Evolutionary conservation across 2,329 filamentous ascomycete species (phyloP).

Genomic region (Verticillium isaacii): DNA sequence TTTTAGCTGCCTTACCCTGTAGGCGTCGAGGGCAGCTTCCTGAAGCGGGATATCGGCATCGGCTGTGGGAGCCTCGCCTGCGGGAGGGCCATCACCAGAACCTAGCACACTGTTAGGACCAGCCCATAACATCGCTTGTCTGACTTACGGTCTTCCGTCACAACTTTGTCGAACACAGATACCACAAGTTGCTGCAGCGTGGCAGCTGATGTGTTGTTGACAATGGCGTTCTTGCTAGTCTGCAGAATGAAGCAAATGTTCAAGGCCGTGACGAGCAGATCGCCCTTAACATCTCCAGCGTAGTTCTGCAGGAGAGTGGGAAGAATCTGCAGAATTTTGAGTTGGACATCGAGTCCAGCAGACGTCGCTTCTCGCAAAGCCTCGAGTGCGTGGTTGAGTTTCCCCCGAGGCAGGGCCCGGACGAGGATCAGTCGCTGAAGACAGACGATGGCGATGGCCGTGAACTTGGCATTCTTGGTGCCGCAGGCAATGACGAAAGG

Average conservation of each 20-base stretch:
- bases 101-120: slow-evolving; percentile 25
- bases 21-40: slow-evolving; percentile 79
- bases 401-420: slow-evolving; percentile 70
- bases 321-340: slow-evolving; percentile 91
- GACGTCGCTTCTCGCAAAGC: slow-evolving; percentile 81
- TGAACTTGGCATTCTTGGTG: slow-evolving; percentile 87
- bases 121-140: not conserved
- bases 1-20: slow-evolving; percentile 47
- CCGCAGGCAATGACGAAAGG: slow-evolving; percentile 92
- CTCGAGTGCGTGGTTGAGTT: slow-evolving; percentile 81
- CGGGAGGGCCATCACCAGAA: slow-evolving; percentile 45
- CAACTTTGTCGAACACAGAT: slow-evolving; percentile 88
- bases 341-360: slow-evolving; percentile 80
- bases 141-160: slow-evolving; percentile 68
- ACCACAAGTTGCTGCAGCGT: slow-evolving; percentile 92
- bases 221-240: slow-evolving; percentile 84
- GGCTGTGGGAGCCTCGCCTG: slow-evolving; percentile 63
- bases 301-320: slow-evolving; percentile 91
- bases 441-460: slow-evolving; percentile 79
- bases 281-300: slow-evolving; percentile 71
- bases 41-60: slow-evolving; percentile 63
- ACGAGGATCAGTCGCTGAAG: slow-evolving; percentile 84
- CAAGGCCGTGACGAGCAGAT: slow-evolving; percentile 74
- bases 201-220: slow-evolving; percentile 94
- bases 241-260: slow-evolving; percentile 92